A percentile compares a stretch with the other conserved stretches of the same genome.
These are phyloP conservation scores for Colletotrichum sp. DNA, from an alignment of 2,329 filamentous ascomycete genomes.

Conservation along the genomic window DNA sequence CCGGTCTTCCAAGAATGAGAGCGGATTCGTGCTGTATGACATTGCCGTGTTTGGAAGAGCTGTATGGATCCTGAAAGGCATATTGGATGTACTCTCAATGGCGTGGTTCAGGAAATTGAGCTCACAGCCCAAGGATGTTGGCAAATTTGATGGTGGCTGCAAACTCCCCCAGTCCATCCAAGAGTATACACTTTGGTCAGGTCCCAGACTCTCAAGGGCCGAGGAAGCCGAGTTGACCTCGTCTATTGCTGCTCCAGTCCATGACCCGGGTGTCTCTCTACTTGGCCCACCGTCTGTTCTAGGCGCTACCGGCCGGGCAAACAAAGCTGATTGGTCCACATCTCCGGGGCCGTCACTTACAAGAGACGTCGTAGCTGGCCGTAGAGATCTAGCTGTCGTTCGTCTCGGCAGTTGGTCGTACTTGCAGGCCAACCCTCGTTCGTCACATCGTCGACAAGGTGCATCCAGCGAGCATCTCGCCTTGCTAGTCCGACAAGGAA, in stretches of 20 bases:
- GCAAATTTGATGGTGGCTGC: not conserved
- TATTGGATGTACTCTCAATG: not conserved
- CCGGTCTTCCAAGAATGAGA: not conserved
- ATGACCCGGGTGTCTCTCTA: not conserved
- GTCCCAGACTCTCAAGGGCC: not conserved
- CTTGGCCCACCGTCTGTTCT: not conserved
- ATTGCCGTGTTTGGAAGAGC: not conserved
- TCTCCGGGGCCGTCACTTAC: not conserved
- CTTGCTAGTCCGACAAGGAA: conserved; percentile 28
- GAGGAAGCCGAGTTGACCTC: not conserved
- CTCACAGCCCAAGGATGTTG: not conserved
- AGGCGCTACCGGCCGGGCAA: not conserved
- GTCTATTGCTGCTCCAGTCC: not conserved
- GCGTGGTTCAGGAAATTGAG: not conserved
- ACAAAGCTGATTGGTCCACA: not conserved
- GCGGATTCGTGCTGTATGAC: not conserved
- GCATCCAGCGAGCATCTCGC: conserved; percentile 28
- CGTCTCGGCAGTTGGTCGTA: conserved; percentile 11
- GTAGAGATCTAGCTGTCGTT: not conserved
- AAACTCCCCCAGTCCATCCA: not conserved
- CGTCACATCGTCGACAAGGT: conserved; percentile 25
- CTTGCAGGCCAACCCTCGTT: conserved; percentile 23
- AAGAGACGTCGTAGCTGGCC: not conserved
- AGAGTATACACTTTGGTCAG: not conserved
- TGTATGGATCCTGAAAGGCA: not conserved